A percentile compares a stretch with the other conserved stretches of the same genome.
Evolutionary conservation across 1,284 basidiomycete species (phyloP).

Genomic region (Leccinum griseonigrum): DNA sequence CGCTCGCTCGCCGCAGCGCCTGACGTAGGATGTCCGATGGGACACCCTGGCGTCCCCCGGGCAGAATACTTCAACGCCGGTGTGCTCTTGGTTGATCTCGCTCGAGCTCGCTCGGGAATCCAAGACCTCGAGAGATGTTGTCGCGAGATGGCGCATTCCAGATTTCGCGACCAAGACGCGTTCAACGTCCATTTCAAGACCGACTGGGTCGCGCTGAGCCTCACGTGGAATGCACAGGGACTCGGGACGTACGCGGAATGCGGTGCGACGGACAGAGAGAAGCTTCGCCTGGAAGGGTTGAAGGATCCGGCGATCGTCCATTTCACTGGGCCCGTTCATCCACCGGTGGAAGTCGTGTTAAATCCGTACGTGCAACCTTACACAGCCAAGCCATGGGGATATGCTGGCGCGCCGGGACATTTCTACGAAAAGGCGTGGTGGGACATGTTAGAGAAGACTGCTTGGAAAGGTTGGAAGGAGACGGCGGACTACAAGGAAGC

Average conservation of each 20-base stretch:
- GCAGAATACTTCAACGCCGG: slow-evolving; percentile 55
- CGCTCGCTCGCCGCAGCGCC: slow-evolving; percentile 41
- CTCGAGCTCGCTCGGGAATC: slow-evolving; percentile 33
- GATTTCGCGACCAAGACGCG: slow-evolving; percentile 49
- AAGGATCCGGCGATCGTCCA: slow-evolving; percentile 49
- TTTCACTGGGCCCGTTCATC: slow-evolving; percentile 56
- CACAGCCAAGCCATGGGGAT: slow-evolving; percentile 59
- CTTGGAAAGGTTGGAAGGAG: slow-evolving; percentile 39
- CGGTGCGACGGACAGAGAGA: slow-evolving; percentile 35
- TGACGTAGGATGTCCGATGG: slow-evolving; percentile 53
- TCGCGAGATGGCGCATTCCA: slow-evolving; percentile 28
- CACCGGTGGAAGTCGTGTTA: slow-evolving; percentile 42
- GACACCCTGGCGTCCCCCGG: slow-evolving; percentile 35
- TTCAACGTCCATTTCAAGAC: slow-evolving; percentile 47
- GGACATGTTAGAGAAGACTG: slow-evolving; percentile 39
- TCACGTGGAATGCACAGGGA: slow-evolving; percentile 57
- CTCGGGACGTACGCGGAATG: slow-evolving; percentile 51
- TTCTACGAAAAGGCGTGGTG: slow-evolving; percentile 53
- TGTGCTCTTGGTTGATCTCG: slow-evolving; percentile 50
- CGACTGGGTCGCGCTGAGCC: slow-evolving; percentile 40
- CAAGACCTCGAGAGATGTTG: slow-evolving; percentile 30
- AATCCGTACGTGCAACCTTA: slow-evolving; percentile 53
- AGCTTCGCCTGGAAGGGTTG: slow-evolving; percentile 36
- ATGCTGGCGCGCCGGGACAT: slow-evolving; percentile 50
- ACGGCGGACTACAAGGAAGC: slow-evolving; percentile 27